Conservation (phyloP, 2,329 filamentous ascomycete species). For the Didymella segeticola region DNA sequence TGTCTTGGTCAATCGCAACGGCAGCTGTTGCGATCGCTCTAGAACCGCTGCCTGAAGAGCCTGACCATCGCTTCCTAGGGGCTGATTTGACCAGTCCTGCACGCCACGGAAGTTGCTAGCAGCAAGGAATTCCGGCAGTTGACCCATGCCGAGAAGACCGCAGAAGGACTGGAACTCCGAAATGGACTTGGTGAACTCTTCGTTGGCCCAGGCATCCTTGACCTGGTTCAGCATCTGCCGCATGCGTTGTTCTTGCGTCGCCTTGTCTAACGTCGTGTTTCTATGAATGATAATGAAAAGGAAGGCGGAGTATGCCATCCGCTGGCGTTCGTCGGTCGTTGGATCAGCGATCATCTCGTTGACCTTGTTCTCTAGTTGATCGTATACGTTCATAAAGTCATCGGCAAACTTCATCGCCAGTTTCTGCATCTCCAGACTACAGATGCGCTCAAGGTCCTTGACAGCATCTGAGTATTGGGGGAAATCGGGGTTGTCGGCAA, state of each 20-base stretch:
- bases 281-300: conserved; percentile 95
- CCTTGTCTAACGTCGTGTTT: conserved; percentile 73
- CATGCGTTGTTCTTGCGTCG: conserved; percentile 74
- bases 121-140: conserved; percentile 80
- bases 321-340: conserved; percentile 78
- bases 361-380: conserved; percentile 82
- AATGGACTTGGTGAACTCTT: conserved; percentile 71
- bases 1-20: conserved; percentile 85
- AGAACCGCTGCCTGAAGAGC: conserved; percentile 80
- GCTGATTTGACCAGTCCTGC: conserved; percentile 80
- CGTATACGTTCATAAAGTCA: conserved; percentile 85
- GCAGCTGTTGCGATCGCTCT: conserved; percentile 75
- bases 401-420: conserved; percentile 91
- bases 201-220: conserved; percentile 78
- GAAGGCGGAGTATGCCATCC: conserved; percentile 86
- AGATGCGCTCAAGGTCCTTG: conserved; percentile 84
- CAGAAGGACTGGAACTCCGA: conserved; percentile 81
- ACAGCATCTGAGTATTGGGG: conserved; percentile 84
- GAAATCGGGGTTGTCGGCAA: conserved; percentile 73
- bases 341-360: conserved; percentile 78
- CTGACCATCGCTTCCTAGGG: conserved; percentile 80
- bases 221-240: conserved; percentile 83
- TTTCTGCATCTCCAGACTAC: conserved; percentile 85
- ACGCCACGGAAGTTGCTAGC: conserved; percentile 75
- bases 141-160: conserved; percentile 76